These are phyloP conservation scores for Fusarium xyrophilum DNA, from an alignment of 2,329 filamentous ascomycete genomes.

Conservation along the genomic window DNA sequence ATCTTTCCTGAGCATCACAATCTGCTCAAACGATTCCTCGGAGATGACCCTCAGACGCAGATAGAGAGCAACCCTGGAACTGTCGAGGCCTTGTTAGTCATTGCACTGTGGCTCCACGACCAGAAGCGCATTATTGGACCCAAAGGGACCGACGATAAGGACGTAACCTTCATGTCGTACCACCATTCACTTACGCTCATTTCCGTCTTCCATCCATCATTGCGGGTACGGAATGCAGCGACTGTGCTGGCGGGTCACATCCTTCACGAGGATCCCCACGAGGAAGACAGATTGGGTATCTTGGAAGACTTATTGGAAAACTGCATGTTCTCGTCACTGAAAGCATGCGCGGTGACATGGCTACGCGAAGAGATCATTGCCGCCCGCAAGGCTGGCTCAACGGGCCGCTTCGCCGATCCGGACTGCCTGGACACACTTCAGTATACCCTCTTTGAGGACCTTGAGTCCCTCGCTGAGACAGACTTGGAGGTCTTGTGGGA, in stretches of 20 bases:
- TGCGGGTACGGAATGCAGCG: conserved; percentile 62
- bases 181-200: conserved; percentile 66
- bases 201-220: conserved; percentile 62
- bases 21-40: conserved; percentile 62
- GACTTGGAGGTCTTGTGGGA: conserved; percentile 55
- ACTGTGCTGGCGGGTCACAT: conserved; percentile 60
- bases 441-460: conserved; percentile 66
- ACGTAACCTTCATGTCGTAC: conserved; percentile 63
- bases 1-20: conserved; percentile 67
- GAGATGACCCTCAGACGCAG: conserved; percentile 55
- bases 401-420: conserved; percentile 56
- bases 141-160: conserved; percentile 45
- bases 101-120: conserved; percentile 66
- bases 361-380: conserved; percentile 67
- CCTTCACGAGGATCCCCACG: conserved; percentile 65
- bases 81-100: conserved; percentile 64
- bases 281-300: conserved; percentile 65
- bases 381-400: conserved; percentile 46
- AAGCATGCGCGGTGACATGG: conserved; percentile 69
- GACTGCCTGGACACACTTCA: conserved; percentile 67
- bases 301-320: conserved; percentile 71
- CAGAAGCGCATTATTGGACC: conserved; percentile 51
- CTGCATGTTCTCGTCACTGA: conserved; percentile 67
- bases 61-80: conserved; percentile 61
- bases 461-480: conserved; percentile 55